Conservation (phyloP, 768 basidiomycete species). For the Peribolospora baueri region DNA sequence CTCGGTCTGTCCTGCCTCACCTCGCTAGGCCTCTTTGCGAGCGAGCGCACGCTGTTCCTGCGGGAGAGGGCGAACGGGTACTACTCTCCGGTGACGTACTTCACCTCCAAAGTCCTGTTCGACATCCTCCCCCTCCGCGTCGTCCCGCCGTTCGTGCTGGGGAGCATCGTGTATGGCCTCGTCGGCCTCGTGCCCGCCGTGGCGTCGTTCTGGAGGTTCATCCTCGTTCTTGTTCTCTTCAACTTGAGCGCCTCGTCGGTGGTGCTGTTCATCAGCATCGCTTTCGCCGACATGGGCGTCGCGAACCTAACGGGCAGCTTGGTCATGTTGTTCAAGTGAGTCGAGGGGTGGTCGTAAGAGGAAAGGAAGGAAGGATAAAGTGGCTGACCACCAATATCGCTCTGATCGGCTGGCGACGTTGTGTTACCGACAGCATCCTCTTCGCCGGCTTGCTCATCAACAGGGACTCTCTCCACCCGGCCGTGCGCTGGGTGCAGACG, state of each 20-base stretch:
- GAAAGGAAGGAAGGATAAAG: background rate
- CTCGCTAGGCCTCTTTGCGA: conserved; percentile 77
- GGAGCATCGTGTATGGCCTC: conserved; percentile 80
- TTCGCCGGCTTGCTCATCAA: conserved; percentile 94
- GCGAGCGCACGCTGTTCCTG: conserved; percentile 89
- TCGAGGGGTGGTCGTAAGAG: conserved; percentile 7
- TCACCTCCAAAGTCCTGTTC: conserved; percentile 87
- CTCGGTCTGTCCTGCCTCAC: conserved; percentile 94
- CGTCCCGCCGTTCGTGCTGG: conserved; percentile 83
- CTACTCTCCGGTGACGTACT: conserved; percentile 90
- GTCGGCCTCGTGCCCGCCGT: conserved; percentile 85
- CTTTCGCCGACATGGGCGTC: conserved; percentile 61
- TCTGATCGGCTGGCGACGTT: background rate
- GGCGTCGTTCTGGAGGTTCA: conserved; percentile 88
- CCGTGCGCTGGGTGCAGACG: conserved; percentile 65
- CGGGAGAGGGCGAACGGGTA: conserved; percentile 95
- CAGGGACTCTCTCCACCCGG: conserved; percentile 49
- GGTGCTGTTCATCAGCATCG: conserved; percentile 68
- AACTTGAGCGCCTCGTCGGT: conserved; percentile 87
- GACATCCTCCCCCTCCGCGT: conserved; percentile 85
- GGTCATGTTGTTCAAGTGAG: conserved; percentile 95
- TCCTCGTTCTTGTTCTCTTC: conserved; percentile 83
- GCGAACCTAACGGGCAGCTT: conserved; percentile 85
- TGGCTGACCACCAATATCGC: background rate
- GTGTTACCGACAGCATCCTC: conserved; percentile 35